Evolutionary conservation across 2,329 filamentous ascomycete species (phyloP).

Genomic region (Aureobasidium sp.): DNA sequence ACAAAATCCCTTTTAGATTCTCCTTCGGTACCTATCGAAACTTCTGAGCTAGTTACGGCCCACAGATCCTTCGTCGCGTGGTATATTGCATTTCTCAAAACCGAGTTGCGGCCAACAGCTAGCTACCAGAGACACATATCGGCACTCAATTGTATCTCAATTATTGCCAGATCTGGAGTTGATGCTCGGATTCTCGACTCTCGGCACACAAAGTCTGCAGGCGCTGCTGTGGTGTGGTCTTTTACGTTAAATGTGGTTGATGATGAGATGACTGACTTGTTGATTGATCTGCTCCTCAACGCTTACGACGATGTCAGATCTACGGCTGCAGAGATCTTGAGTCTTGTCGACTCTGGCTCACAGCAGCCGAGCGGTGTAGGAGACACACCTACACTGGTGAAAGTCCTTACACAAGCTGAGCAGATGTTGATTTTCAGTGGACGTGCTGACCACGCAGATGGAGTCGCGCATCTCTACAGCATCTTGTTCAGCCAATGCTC

Average conservation of each 20-base stretch:
- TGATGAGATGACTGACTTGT: slow-evolving; percentile 45
- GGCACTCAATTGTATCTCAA: slow-evolving; percentile 61
- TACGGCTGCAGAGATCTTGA: slow-evolving; percentile 41
- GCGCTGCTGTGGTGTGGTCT: slow-evolving; percentile 44
- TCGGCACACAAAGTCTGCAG: slow-evolving; percentile 41
- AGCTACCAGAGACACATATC: slow-evolving; percentile 89
- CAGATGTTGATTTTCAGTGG: slow-evolving; percentile 61
- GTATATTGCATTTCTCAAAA: slow-evolving; percentile 65
- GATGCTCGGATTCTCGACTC: slow-evolving; percentile 41
- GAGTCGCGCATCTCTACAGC: slow-evolving; percentile 69
- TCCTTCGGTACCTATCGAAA: neutral
- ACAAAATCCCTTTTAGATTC: neutral
- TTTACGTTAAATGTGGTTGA: slow-evolving; percentile 41
- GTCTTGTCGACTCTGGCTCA: slow-evolving; percentile 34
- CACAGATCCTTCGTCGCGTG: slow-evolving; percentile 63
- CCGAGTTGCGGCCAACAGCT: slow-evolving; percentile 69
- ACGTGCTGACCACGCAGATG: slow-evolving; percentile 86
- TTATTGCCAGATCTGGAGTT: slow-evolving; percentile 63
- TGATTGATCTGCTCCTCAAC: slow-evolving; percentile 76
- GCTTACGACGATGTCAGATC: slow-evolving; percentile 87
- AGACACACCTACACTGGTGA: neutral
- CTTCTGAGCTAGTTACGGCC: slow-evolving; percentile 29
- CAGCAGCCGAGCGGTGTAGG: neutral
- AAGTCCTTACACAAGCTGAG: slow-evolving; percentile 34
- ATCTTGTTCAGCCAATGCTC: slow-evolving; percentile 48